Base-by-base conservation (phyloP, 75 land plant species). In the Gnetum montanum region DNA sequence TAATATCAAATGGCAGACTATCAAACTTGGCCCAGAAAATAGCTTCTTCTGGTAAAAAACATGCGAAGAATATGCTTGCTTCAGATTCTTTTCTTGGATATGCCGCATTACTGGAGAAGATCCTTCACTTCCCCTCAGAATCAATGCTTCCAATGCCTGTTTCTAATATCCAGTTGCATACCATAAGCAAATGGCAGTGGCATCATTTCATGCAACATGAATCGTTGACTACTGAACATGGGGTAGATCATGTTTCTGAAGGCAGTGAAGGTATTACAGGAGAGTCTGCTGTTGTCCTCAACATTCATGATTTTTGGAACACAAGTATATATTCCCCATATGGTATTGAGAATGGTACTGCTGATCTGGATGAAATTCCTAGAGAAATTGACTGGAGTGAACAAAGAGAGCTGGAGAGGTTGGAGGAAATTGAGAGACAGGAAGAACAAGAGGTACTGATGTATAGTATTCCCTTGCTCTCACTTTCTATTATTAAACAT, bases 101-200 rank as follows among this genome's bases (percentile, higher is more conserved):
- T 73, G 85, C 77, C 31, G 70, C 65, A 35, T 66, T 90, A 41
- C 43, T 94, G 43, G 96, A 94, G 58, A 83, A 66, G 60, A 47
- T 90, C n/a, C 49, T 85, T 26, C 70, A 73, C 52, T 94, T 94
- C 54, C 85, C 98, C 31, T 86, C 84, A 34, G 90, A 83, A 64
- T 58, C 58, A 13, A 33, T 60, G 54, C 75, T 89, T 18, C 96
- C 98, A 22, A 46, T 37, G 31, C 55, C 72, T 43, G 38, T 60
- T 46, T 62, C 74, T 57, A 74, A 70, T 40, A 26, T 70, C 47
- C 53, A 61, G 28, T 71, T 36, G 23, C 23, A 31, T 4, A 24
- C 62, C 28, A 45, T 64, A 54, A 31, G 34, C n/a, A 45, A 49
- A 19, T 90, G 96, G 96, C 65, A 80, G 30, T 94, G 98, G 98